These are phyloP conservation scores for Amylostereum areolatum DNA, from an alignment of 1,284 basidiomycete species.

Conservation along the genomic window DNA sequence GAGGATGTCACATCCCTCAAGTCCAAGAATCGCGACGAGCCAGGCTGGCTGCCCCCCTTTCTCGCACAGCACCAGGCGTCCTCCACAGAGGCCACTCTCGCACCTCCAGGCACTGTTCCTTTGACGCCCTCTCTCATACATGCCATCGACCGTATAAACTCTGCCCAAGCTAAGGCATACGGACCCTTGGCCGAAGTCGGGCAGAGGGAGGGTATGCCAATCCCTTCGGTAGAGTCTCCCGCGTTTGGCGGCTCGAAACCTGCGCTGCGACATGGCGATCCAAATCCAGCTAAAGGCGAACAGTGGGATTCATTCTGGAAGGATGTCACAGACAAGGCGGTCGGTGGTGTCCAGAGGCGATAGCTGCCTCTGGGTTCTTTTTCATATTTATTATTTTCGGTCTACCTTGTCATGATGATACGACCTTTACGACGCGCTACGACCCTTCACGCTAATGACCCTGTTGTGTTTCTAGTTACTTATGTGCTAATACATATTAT, in stretches of 20 bases:
- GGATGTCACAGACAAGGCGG: slow-evolving; percentile 34
- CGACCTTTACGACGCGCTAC: no score
- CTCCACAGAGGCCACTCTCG: not conserved
- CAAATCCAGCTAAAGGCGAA: slow-evolving; percentile 1
- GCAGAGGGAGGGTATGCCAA: no score
- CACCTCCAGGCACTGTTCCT: slow-evolving; percentile 36
- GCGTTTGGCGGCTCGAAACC: not conserved
- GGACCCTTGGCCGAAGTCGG: slow-evolving; percentile 10
- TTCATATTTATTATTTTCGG: no score
- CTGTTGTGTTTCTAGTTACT: no score
- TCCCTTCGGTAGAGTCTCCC: no score
- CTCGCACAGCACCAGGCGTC: slow-evolving; percentile 17
- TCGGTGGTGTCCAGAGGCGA: no score
- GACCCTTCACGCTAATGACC: no score
- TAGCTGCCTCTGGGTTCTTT: no score
- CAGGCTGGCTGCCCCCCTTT: slow-evolving; percentile 29
- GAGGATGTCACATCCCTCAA: slow-evolving; percentile 20
- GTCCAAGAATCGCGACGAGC: slow-evolving; percentile 10
- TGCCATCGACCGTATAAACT: slow-evolving; percentile 49
- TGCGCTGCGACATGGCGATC: not conserved
- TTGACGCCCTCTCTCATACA: slow-evolving; percentile 57
- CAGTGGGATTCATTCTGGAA: slow-evolving; percentile 25
- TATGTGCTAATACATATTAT: no score
- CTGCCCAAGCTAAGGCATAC: slow-evolving; percentile 48
- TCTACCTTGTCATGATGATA: no score